Evolutionary conservation across 2,329 filamentous ascomycete species (phyloP), one percentile per base, ranked within the genome.

Genomic region (Teratosphaeria destructans): DNA sequence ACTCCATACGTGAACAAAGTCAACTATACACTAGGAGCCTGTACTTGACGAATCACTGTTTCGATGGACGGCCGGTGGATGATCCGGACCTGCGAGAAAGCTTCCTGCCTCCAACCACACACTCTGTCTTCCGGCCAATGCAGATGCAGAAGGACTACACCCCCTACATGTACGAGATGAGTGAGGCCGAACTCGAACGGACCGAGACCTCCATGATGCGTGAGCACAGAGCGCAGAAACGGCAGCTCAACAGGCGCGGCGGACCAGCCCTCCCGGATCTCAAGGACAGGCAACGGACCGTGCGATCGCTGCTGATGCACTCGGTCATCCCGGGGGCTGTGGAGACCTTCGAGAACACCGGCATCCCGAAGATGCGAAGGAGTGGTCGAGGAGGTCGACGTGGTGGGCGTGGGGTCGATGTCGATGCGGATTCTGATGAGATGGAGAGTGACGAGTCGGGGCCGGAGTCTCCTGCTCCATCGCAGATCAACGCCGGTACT

Each of bases 201-300:
- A 93, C 92, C 58, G 94, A 99, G 73, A 84, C 92, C 34, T 94
- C 92, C 47, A 93, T 97, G 67, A 92, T 94, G 60, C 85, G 94
- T 65, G 94, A 99, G 72, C 92, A 97, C 74, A 82, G 94, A 67
- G 85, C 92, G 57, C 92, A 97, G 76, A 99, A 99, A 77, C 85
- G 94, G 55, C 96, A 94, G 6, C 89, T 96, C 67, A 97, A 96
- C 72, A 83, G 94, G 63, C 85, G 94, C 68, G 94, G 94, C 64
- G 94, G 94, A 0, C 94, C 94, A 5, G 88, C 90, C 61, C 78
- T 99, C 49, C 94, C 94, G n/a, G 94, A 99, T 75, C 84, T 99
- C 60, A 96, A 95, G 72, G 94, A 99, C 68, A 84, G 92, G 58
- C 93, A 94, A 75, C 85, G 93, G 57, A 97, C 94, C 0, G 93